phyloP scores from a whole-genome alignment of 306 rosid species.

The Rosa rugosa region DNA sequence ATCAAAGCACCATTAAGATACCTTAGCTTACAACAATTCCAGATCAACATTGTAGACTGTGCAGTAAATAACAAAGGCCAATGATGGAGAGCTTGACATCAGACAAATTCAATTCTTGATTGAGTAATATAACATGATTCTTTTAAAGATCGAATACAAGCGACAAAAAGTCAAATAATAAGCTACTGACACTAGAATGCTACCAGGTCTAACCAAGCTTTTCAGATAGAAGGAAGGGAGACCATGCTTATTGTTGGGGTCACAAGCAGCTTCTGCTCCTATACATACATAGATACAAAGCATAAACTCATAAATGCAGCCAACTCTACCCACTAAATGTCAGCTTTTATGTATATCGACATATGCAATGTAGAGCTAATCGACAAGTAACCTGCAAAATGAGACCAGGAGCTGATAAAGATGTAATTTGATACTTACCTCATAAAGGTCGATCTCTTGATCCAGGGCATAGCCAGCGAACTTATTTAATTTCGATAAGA shows the following conservation, averaged over 20 bases:
- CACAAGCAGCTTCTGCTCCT: not conserved
- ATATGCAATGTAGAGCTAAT: not conserved
- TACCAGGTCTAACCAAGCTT: too few species aligned
- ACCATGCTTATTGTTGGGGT: not conserved
- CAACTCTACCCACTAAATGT: not conserved
- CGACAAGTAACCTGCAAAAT: not conserved
- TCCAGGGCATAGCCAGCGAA: conserved; percentile 82
- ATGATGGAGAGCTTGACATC: not conserved
- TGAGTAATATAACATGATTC: too few species aligned
- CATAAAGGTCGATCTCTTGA: conserved; percentile 84
- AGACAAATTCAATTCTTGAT: not conserved
- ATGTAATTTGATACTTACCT: conserved; percentile 46
- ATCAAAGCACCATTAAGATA: conserved; percentile 8
- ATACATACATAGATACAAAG: too few species aligned
- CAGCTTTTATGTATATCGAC: not conserved
- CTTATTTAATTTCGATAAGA: conserved; percentile 66
- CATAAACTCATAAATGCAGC: too few species aligned
- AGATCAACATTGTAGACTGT: not conserved
- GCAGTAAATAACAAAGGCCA: not conserved
- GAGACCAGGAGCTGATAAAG: too few species aligned
- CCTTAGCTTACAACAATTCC: not conserved
- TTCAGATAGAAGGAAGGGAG: too few species aligned
- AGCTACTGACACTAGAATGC: too few species aligned
- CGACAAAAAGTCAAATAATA: not conserved
- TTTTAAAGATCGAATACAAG: not conserved